Evolutionary conservation across 1,139 yeast species (phyloP), one percentile per base, ranked within the genome.

Genomic region (Suhomyces panamericanus): DNA sequence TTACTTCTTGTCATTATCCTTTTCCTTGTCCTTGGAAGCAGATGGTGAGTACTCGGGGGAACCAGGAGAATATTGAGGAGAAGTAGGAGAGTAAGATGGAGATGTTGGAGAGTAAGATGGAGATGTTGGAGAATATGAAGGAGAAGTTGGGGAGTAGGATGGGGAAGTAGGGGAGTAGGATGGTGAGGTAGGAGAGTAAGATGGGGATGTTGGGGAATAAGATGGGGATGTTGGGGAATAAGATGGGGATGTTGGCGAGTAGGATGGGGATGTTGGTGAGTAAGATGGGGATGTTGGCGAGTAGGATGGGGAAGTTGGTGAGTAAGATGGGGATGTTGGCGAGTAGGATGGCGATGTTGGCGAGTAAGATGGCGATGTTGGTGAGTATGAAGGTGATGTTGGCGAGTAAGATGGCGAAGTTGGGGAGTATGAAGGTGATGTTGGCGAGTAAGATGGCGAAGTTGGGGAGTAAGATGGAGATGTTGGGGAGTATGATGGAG

Each of bases 311-410:
- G 79, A 70, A 0, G 83, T 78, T 40, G 83, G 83, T 0, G 73
- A 64, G 55, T 73, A 72, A 27, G 60, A 49, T 56, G 91, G 93
- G 8, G 85, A 77, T 0, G 95, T 85, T 46, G 96, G 96, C 0
- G 85, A 75, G 64, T 86, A 86, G 4, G 72, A 58, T 50, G 96
- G 96, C 1, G 88, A 81, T 0, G 93, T 85, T 48, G 93, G 93
- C 0, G 83, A 72, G 62, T 82, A 82, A 2, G 72, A 58, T 52
- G 95, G 93, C 1, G 86, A 79, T 0, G 93, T 84, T 44, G 95
- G 89, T 1, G 78, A 69, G 59, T 83, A 83, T 2, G 68, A 55
- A 52, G 95, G 95, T 2, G 89, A 81, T 0, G 95, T 85, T 47
- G 95, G 95, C 0, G 83, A 74, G 64, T 85, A 85, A 9, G 69